Evolutionary conservation across 169 alveolate genomes (phyloP).

Genomic region (Sarcocystis neurona): DNA sequence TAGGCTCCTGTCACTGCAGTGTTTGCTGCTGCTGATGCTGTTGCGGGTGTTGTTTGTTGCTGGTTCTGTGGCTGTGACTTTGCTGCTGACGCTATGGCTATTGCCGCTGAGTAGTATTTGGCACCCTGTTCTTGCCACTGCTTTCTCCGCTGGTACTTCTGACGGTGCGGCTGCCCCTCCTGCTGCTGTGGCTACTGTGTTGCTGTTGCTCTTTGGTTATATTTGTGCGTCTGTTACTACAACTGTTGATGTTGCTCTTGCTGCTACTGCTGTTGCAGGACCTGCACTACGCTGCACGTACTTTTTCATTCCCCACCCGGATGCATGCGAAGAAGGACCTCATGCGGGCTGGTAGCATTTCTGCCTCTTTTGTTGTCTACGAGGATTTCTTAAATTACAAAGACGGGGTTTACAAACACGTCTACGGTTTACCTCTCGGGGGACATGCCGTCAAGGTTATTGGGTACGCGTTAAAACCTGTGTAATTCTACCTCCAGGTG

Average conservation of each 20-base stretch:
- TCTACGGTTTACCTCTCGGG: constrained; percentile 76
- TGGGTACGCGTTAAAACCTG: constrained; percentile 84
- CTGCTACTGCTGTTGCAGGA: constrained; percentile 9
- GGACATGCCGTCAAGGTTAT: constrained; percentile 85
- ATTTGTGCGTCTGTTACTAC: background rate
- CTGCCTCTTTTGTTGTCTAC: constrained; percentile 79
- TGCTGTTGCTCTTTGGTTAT: background rate
- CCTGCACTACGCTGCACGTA: constrained; percentile 42
- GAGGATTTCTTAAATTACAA: constrained; percentile 82
- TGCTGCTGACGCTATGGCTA: no score
- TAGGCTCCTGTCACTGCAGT: no score
- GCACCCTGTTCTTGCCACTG: no score
- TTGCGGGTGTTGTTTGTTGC: no score
- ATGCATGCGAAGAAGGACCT: constrained; percentile 57
- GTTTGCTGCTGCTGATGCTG: no score
- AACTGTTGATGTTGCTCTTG: constrained; percentile 2
- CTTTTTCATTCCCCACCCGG: constrained; percentile 42
- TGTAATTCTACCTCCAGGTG: constrained; percentile 57
- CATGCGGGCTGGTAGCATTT: constrained; percentile 64
- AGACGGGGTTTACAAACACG: constrained; percentile 82
- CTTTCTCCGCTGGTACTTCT: no score
- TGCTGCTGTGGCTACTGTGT: background rate
- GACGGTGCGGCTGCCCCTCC: background rate
- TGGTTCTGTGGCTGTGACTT: no score
- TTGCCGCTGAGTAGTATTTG: no score